Conservation (phyloP, 179 eudicot species). For the Amaranthus tricolor region DNA sequence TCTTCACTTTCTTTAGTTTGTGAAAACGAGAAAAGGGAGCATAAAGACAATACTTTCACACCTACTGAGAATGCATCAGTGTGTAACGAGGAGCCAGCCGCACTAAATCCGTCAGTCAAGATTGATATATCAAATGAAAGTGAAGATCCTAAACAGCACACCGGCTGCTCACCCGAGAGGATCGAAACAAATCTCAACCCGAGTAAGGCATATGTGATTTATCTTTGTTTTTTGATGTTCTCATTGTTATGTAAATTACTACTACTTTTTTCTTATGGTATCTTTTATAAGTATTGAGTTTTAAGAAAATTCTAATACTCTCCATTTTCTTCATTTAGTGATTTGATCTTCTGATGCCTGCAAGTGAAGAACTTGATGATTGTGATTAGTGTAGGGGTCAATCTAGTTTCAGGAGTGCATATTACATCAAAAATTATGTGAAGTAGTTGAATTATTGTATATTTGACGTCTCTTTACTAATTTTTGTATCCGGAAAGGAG, state of each 20-base stretch:
- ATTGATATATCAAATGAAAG: slow-evolving; percentile 22
- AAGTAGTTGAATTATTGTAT: background rate
- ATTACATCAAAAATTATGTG: background rate
- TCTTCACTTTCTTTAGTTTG: background rate
- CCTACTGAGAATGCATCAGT: slow-evolving; percentile 22
- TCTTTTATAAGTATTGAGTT: background rate
- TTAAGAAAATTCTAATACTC: background rate
- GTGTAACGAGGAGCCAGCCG: slow-evolving; percentile 25
- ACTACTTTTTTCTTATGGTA: background rate
- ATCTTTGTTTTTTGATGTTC: slow-evolving; percentile 4
- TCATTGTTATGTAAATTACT: slow-evolving; percentile 9
- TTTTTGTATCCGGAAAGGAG: background rate
- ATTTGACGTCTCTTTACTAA: background rate
- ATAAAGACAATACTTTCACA: background rate
- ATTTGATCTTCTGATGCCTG: background rate
- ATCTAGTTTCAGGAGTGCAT: background rate
- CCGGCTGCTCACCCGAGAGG: slow-evolving; percentile 26
- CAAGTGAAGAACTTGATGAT: background rate
- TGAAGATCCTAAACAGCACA: slow-evolving; percentile 31
- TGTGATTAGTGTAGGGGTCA: background rate
- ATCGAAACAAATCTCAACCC: slow-evolving; percentile 25
- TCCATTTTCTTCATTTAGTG: background rate
- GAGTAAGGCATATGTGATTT: slow-evolving; percentile 30
- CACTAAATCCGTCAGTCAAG: slow-evolving; percentile 21
- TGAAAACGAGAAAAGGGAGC: background rate